These are phyloP conservation scores for Purpureocillium lavendulum DNA, from an alignment of 2,329 filamentous ascomycete species.

Conservation along the genomic window DNA sequence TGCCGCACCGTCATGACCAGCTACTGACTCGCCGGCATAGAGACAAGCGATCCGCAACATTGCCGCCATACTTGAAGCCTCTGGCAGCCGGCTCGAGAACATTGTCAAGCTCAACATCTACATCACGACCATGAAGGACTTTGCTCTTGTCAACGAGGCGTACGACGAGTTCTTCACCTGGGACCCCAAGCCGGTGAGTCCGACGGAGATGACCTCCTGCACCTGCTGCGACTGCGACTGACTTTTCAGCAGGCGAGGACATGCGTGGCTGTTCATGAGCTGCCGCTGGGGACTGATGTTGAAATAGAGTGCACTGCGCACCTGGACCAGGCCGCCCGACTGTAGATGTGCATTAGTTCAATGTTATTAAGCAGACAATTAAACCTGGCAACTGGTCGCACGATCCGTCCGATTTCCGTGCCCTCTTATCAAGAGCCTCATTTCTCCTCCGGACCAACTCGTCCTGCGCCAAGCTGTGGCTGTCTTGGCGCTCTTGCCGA, in stretches of 20 bases:
- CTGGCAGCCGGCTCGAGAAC: constrained; percentile 49
- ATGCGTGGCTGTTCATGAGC: constrained; percentile 65
- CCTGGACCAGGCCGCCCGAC: too few species aligned
- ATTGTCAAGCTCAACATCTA: constrained; percentile 62
- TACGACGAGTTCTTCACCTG: constrained; percentile 41
- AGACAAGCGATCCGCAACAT: constrained; percentile 51
- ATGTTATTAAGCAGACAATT: too few species aligned
- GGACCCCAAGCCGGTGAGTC: constrained; percentile 36
- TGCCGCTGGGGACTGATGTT: constrained; percentile 62
- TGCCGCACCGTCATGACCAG: too few species aligned
- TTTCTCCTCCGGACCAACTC: too few species aligned
- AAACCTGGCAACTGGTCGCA: too few species aligned
- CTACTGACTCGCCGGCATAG: too few species aligned
- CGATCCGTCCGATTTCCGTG: too few species aligned
- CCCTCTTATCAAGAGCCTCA: too few species aligned
- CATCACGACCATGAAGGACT: constrained; percentile 56
- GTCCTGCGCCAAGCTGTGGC: too few species aligned
- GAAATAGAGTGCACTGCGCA: constrained; percentile 62
- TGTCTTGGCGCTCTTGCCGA: too few species aligned
- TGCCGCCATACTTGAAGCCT: constrained; percentile 47
- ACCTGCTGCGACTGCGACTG: background rate
- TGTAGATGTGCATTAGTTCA: too few species aligned
- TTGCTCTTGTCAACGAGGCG: constrained; percentile 48
- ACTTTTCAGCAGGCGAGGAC: constrained; percentile 38
- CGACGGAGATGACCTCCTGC: constrained; percentile 32